Evolutionary conservation across 495 filamentous ascomycete genomes (phyloP).

Genomic region (Penicillium flavigenum): DNA sequence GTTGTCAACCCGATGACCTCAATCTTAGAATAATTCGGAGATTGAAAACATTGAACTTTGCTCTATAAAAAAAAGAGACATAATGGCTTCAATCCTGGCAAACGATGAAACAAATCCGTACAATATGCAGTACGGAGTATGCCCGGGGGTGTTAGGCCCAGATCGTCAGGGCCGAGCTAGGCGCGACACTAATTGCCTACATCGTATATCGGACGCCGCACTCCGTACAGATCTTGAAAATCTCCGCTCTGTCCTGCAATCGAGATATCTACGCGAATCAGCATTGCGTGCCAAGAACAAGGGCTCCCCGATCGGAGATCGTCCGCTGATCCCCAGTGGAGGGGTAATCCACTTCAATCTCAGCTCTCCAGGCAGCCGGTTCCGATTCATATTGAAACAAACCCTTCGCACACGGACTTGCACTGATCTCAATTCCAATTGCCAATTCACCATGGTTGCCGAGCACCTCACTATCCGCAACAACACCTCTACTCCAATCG

Average conservation of each 20-base stretch:
- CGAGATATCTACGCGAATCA: slow-evolving; percentile 16
- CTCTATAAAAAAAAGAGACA: neutral
- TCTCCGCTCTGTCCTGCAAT: slow-evolving; percentile 3
- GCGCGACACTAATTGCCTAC: neutral
- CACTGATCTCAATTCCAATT: neutral
- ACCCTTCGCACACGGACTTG: neutral
- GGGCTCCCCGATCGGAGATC: slow-evolving; percentile 15
- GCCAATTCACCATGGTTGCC: slow-evolving; percentile 37
- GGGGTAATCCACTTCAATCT: slow-evolving; percentile 18
- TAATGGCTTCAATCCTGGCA: neutral
- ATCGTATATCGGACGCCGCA: neutral
- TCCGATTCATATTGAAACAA: neutral
- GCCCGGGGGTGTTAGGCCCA: neutral
- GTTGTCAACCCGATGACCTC: neutral
- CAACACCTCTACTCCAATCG: slow-evolving; percentile 69
- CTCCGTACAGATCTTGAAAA: neutral
- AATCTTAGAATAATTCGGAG: neutral
- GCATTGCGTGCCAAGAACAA: slow-evolving; percentile 18
- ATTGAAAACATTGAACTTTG: neutral
- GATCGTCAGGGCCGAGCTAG: neutral
- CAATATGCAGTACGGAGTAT: neutral
- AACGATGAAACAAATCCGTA: neutral
- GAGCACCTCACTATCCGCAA: slow-evolving; percentile 77
- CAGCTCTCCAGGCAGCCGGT: slow-evolving; percentile 5
- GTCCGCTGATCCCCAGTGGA: slow-evolving; percentile 20